Conservation (phyloP, 768 basidiomycete genomes). For the Suillus americanus region DNA sequence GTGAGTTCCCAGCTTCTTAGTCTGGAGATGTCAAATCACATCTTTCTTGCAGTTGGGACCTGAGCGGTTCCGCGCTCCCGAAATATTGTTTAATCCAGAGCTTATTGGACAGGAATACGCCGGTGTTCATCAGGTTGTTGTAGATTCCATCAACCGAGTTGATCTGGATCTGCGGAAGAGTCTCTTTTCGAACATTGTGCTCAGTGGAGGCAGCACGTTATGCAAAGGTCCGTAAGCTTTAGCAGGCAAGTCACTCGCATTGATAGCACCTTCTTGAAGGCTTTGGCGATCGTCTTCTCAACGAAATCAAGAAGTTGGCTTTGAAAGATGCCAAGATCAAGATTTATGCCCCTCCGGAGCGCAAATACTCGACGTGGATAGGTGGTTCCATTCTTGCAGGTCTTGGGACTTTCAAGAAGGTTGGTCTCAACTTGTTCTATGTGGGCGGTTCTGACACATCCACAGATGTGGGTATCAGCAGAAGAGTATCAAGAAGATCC, state of each 20-base stretch:
- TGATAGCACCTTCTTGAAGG: conserved; percentile 45
- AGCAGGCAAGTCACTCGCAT: conserved; percentile 5
- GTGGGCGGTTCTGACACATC: conserved; percentile 6
- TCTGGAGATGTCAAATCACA: conserved; percentile 15
- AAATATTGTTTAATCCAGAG: conserved; percentile 97
- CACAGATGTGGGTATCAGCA: conserved; percentile 98
- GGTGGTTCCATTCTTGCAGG: conserved; percentile 97
- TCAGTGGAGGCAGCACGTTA: conserved; percentile 95
- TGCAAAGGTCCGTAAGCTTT: conserved; percentile 68
- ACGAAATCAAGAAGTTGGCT: conserved; percentile 95
- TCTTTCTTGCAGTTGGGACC: conserved; percentile 68
- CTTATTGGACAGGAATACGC: conserved; percentile 94
- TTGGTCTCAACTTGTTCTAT: conserved; percentile 29
- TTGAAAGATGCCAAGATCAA: conserved; percentile 97
- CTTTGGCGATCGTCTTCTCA: conserved; percentile 93
- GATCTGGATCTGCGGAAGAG: conserved; percentile 95
- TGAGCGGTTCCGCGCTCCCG: conserved; percentile 95
- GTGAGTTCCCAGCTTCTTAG: conserved; percentile 41
- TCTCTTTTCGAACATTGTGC: conserved; percentile 93
- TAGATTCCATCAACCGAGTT: conserved; percentile 96
- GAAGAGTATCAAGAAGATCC: conserved; percentile 99
- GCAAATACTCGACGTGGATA: conserved; percentile 97
- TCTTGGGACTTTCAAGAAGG: conserved; percentile 97
- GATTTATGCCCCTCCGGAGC: conserved; percentile 98
- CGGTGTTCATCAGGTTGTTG: conserved; percentile 96